Percentiles rank a stretch among this genome's conserved stretches.
Evolutionary conservation across 768 basidiomycete genomes (phyloP).

Genomic region (Tulasnella sp.): DNA sequence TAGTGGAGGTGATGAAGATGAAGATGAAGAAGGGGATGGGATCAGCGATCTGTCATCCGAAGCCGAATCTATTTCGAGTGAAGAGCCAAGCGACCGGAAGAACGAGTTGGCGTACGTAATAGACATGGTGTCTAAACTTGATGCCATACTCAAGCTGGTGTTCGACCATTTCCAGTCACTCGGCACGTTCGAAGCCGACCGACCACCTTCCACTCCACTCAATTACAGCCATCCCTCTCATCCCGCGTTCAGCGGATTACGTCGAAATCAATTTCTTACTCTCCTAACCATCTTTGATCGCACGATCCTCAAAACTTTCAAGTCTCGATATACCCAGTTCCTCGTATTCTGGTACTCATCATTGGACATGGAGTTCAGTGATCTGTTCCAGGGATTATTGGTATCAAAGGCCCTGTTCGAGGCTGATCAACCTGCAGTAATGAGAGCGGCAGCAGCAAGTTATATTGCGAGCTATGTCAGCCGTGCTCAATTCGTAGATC

Average conservation of each 20-base stretch:
- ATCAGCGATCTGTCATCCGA: constrained; percentile 65
- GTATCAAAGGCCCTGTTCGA: constrained; percentile 75
- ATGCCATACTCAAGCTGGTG: constrained; percentile 69
- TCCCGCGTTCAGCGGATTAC: constrained; percentile 31
- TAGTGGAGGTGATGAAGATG: constrained; percentile 38
- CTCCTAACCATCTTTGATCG: constrained; percentile 90
- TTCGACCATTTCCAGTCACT: constrained; percentile 66
- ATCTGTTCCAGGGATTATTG: constrained; percentile 90
- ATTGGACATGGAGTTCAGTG: constrained; percentile 74
- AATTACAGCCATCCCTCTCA: constrained; percentile 23
- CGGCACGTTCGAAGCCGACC: constrained; percentile 7
- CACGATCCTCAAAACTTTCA: constrained; percentile 87
- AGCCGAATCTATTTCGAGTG: constrained; percentile 31
- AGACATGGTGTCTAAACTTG: constrained; percentile 85
- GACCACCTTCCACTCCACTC: constrained; percentile 19
- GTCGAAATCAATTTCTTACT: constrained; percentile 61
- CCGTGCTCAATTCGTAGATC: constrained; percentile 74
- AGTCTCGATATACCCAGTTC: constrained; percentile 95
- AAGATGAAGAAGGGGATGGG: constrained; percentile 24
- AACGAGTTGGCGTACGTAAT: constrained; percentile 43
- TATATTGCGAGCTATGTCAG: constrained; percentile 90
- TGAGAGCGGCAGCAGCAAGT: constrained; percentile 81
- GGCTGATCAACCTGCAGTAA: constrained; percentile 47
- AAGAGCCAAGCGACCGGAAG: constrained; percentile 16
- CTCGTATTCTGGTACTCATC: constrained; percentile 93